Conservation (phyloP, 345 rosid genomes). For the Aquilaria sinensis region DNA sequence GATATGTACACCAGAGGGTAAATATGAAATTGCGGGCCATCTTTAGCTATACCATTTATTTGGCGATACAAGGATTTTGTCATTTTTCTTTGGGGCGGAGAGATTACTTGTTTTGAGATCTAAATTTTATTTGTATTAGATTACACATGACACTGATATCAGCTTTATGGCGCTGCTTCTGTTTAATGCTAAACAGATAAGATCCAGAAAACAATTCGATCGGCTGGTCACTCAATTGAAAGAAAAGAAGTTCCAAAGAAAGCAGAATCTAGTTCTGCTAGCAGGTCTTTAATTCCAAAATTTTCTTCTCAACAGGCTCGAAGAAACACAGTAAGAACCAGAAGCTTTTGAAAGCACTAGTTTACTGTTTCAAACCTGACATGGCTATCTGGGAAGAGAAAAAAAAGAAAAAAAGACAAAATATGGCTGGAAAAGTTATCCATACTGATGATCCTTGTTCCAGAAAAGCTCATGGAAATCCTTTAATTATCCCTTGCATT, state of each 20-base stretch:
- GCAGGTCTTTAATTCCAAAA: slow-evolving; percentile 33
- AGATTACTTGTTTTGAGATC: too few relatives aligned
- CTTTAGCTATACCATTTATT: too few relatives aligned
- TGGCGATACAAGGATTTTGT: too few relatives aligned
- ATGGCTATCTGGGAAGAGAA: not conserved
- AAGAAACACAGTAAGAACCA: slow-evolving; percentile 54
- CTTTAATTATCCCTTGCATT: slow-evolving; percentile 3
- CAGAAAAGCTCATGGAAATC: too few relatives aligned
- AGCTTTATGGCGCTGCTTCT: slow-evolving; percentile 1
- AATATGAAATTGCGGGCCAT: too few relatives aligned
- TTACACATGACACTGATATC: slow-evolving; percentile 5
- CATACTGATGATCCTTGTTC: not conserved
- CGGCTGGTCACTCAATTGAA: slow-evolving; percentile 26
- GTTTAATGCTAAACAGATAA: slow-evolving; percentile 22
- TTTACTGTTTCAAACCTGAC: not conserved
- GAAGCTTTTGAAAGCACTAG: slow-evolving; percentile 12
- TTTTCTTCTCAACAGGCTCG: slow-evolving; percentile 39
- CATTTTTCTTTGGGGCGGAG: too few relatives aligned
- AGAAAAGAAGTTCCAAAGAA: slow-evolving; percentile 24
- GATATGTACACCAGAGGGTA: too few relatives aligned
- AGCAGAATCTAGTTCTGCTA: slow-evolving; percentile 33
- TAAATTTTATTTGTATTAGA: not conserved
- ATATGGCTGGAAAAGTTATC: slow-evolving; percentile 9
- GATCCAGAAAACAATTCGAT: slow-evolving; percentile 37
- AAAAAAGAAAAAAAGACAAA: not conserved